Base-by-base conservation (phyloP, 2,329 filamentous ascomycete genomes). In the Byssothecium circinans region DNA sequence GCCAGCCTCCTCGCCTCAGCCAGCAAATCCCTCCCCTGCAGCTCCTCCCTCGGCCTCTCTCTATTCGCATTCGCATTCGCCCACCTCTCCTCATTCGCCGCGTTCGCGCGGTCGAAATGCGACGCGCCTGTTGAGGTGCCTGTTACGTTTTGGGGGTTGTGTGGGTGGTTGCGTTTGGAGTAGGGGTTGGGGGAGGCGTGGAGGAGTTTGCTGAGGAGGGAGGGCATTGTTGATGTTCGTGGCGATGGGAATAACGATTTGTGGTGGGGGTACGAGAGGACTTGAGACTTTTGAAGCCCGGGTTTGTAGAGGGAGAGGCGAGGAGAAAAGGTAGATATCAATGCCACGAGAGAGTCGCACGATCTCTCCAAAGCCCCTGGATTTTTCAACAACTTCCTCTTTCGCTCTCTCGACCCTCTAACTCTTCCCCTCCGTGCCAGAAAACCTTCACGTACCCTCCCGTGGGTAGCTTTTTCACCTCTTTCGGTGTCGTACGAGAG, bases 1-100 rank as follows among this genome's bases (percentile, higher is more conserved):
- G 49, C 50, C 11, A 44, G 43, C 34, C 41, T 17, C 30, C 60
- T 50, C 7, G 62, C 61, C 47, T 64, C 56, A 14, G 58, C 61
- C 8, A 64, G 46, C 20, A 54, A 45, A 33, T 62, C 33, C 15
- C 20, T 33, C 15, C 20, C 27, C 29, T 32, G 14, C 10, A 8
- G 29, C 11, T 14, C 29, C 27, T 4, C 23, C 23, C 29, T 8
- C 29, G 14, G 6, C 14, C 12, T 32, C 29, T 12, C 29, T n/a
- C 5, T n/a, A n/a, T n/a, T n/a, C n/a, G n/a, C n/a, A n/a, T n/a
- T n/a, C n/a, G n/a, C n/a, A n/a, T n/a, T n/a, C n/a, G n/a, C n/a
- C 29, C 14, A 12, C 29, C 29, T 12, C 14, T 14, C 14, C 29
- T 32, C 23, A 27, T 14, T 18, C 22, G 27, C 7, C 7, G 8